phyloP scores from a whole-genome alignment of 352 stramenopile species.

The Halophytophthora batemanensis region DNA sequence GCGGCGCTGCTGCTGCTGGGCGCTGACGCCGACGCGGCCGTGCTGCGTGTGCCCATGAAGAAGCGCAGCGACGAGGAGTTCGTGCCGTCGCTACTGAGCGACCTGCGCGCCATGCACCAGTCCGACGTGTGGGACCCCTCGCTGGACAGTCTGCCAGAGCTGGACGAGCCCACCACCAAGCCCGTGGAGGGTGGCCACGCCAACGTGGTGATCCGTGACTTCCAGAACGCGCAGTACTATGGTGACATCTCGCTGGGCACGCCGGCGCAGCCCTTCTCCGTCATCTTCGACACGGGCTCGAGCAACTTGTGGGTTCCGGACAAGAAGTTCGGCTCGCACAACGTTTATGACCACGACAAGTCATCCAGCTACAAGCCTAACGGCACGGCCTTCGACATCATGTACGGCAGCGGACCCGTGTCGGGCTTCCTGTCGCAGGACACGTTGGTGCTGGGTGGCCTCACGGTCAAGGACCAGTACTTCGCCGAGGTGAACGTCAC shows the following conservation, averaged over 20 bases:
- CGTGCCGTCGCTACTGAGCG: constrained; percentile 47
- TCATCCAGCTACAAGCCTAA: constrained; percentile 90
- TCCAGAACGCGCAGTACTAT: constrained; percentile 95
- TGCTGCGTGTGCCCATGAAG: constrained; percentile 70
- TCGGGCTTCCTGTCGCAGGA: constrained; percentile 92
- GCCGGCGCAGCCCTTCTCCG: constrained; percentile 89
- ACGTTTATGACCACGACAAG: constrained; percentile 87
- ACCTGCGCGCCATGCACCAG: constrained; percentile 34
- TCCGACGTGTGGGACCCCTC: constrained; percentile 45
- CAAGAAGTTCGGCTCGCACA: constrained; percentile 64
- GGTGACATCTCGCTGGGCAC: constrained; percentile 89
- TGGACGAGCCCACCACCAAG: constrained; percentile 7
- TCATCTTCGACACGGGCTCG: constrained; percentile 98
- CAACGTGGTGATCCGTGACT: constrained; percentile 85
- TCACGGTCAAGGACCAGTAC: constrained; percentile 78
- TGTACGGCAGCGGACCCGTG: constrained; percentile 94
- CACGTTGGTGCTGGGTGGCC: constrained; percentile 53
- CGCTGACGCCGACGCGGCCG: constrained; percentile 13
- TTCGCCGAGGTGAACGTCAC: constrained; percentile 97
- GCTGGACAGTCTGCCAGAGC: constrained; percentile 1
- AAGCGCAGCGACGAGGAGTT: constrained; percentile 69
- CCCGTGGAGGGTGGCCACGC: constrained; percentile 16
- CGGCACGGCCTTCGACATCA: constrained; percentile 92
- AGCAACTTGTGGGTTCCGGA: constrained; percentile 96
- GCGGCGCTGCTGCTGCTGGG: constrained; percentile 7